Evolutionary conservation across 495 filamentous ascomycete genomes (phyloP), one percentile per base, ranked within the genome.

Genomic region (Penicillium coffeae): DNA sequence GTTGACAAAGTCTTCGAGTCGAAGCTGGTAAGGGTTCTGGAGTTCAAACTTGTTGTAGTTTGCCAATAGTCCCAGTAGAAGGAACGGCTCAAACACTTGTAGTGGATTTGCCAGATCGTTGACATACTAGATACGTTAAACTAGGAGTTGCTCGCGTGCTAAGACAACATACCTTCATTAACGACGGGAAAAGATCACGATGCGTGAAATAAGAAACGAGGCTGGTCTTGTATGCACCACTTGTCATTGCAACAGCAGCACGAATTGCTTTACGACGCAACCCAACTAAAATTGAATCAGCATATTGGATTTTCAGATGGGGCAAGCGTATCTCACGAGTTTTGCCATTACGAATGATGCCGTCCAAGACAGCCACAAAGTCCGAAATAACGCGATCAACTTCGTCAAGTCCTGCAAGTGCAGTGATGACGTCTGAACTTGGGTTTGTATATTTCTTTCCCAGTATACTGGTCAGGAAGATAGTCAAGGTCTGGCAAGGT

Each of bases 21-120:
- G 86, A 50, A 94, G 71, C 59, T 92, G 87, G 59, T 98, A 98
- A 6, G 93, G 93, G 55, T 98, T 98, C 67, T 95, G 93, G 48
- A 94, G 89, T 70, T 98, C 93, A 58, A 97, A 98, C 68, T 96
- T 98, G 78, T 96, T 96, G 78, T 96, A 97, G 68, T 98, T 98
- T 54, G 87, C 89, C 45, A 98, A 71, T n/a, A 96, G 71, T 7
- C 92, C 94, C 4, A 96, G 71, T 33, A 96, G 77, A 21, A 86
- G 79, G 48, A 96, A 91, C 1, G 92, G 87, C 45, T 87, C 80
- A 20, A 88, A 74, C 38, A 78, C 80, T 52, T 81, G 72, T 1
- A 75, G 64, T 3, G 77, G 68, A 41, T 74, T 76, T 30, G 90
- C 86, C 9, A 82, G 78, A 47, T 95, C 90, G 71, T 95, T 88